Base-by-base conservation (phyloP, 179 eudicot genomes). In the Sideroxylon spinosum region DNA sequence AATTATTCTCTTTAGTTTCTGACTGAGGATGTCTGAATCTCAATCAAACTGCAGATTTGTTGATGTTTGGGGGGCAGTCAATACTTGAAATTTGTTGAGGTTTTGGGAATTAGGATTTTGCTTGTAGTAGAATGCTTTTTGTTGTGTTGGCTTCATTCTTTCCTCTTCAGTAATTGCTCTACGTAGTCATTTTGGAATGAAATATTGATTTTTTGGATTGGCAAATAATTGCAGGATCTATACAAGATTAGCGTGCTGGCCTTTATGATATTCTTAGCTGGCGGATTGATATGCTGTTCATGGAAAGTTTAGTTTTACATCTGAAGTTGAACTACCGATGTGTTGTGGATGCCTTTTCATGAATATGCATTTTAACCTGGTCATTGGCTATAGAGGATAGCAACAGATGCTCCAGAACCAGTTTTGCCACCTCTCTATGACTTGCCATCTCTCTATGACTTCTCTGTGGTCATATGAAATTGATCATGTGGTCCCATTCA, bases 231-330 rank as follows among this genome's bases (percentile, higher is more conserved):
- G 99, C 99, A 96, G 99, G 99, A 86, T 86, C 81, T 87, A 78
- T 88, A 89, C 92, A 86, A 86, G 97, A 89, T 85, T 92, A 92
- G 89, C 88, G 79, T 94, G 95, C 87, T 86, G 90, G 80, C 88
- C 89, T 90, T 79, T 93, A 81, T 95, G 96, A 92, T 94, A 91
- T 86, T 86, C 90, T 90, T 93, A 89, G 94, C 98, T 89, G 98
- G 96, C 83, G 96, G 98, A 89, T 89, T 90, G 93, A 90, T 95
- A 85, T 91, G 99, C 94, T 91, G 93, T 90, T 73, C 91, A 87
- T 88, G 86, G 78, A 91, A 91, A 86, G 93, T 91, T 91, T 81
- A 89, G 81, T 87, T 89, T 94, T 86, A 81, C 93, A 83, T 89
- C 97, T 89, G 98, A 93, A 90, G 97, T 92, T 92, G 92, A 90